Base-by-base conservation (phyloP, 1,139 yeast species). In the Candida mesenterica region DNA sequence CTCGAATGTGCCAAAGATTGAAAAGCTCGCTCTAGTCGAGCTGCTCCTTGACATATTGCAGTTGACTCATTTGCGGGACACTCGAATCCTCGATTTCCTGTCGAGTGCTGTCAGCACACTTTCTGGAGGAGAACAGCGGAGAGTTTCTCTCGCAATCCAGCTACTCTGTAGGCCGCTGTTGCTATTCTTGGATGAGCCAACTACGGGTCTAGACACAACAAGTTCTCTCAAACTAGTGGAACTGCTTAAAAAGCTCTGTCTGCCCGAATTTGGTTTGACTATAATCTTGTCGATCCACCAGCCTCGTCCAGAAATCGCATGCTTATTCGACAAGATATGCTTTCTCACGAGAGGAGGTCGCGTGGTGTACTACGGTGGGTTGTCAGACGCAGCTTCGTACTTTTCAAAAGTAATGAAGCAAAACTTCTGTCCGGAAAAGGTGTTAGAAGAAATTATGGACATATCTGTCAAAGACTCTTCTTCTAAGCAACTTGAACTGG, bases 71-170 rank as follows among this genome's bases (percentile, higher is more conserved):
- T 37, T 49, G 7, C 41, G 49, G 6, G 25, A 32, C 18, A 32
- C 22, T 5, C n/a, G 20, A 5, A 13, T 32, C 15, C 8, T 19
- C n/a, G 18, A 12, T 8, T 32, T 25, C 15, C 30, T 24, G 30
- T 17, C 31, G 4, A 15, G 13, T 14, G 17, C 16, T 10, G 14
- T 24, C 9, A 24, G 28, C 18, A 25, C 30, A 33, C 58, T 87
- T 17, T 82, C 94, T 2, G 96, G 96, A 4, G 96, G 96, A 22
- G 96, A 88, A 50, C 84, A 82, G 53, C 61, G 96, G 49, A 60
- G 96, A 41, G 69, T 86, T 2, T 80, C 89, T 37, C 75, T 87
- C 36, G 96, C 89, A 0, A 79, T 85, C 14, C 96, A 87, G 53
- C 61, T 88, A 47, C 63, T 88, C 23, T 75, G 86, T 2, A 82